phyloP scores from a whole-genome alignment of 495 filamentous ascomycete species.

The Tetracladium marchalianum region DNA sequence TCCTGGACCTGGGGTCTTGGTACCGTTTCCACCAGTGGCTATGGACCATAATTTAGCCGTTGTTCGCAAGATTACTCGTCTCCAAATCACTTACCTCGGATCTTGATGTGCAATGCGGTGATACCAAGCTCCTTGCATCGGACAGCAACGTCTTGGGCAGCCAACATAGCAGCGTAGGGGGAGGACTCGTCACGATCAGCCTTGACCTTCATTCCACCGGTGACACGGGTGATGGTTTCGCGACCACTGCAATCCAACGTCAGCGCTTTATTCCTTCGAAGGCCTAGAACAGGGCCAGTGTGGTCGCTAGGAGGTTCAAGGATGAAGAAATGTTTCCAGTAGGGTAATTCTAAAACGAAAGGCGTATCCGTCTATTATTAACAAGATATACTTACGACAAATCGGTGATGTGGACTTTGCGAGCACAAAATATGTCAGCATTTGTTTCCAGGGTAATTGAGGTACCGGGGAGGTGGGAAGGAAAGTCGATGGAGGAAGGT shows the following conservation, averaged over 20 bases:
- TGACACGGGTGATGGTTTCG: slow-evolving; percentile 99
- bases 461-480: too few species aligned
- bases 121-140: slow-evolving; percentile 99
- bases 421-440: too few species aligned
- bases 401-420: slow-evolving; percentile 89
- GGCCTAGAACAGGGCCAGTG: not conserved
- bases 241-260: slow-evolving; percentile 78
- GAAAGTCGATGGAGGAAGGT: too few species aligned
- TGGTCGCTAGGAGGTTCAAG: not conserved
- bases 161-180: slow-evolving; percentile 99
- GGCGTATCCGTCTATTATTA: not conserved
- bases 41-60: slow-evolving; percentile 6
- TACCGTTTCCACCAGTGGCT: slow-evolving; percentile 67
- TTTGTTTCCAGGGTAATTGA: too few species aligned
- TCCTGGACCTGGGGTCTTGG: slow-evolving; percentile 98
- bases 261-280: slow-evolving; percentile 36
- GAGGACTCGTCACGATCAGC: slow-evolving; percentile 99
- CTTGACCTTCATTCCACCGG: slow-evolving; percentile 99
- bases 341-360: not conserved
- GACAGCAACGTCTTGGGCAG: slow-evolving; percentile 86
- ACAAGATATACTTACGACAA: slow-evolving; percentile 63
- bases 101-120: slow-evolving; percentile 99
- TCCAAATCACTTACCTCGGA: slow-evolving; percentile 59
- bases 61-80: not conserved
- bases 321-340: not conserved